Evolutionary conservation across 257 asterid species (phyloP), one percentile per base, ranked within the genome.

Genomic region (Scutellaria barbata): DNA sequence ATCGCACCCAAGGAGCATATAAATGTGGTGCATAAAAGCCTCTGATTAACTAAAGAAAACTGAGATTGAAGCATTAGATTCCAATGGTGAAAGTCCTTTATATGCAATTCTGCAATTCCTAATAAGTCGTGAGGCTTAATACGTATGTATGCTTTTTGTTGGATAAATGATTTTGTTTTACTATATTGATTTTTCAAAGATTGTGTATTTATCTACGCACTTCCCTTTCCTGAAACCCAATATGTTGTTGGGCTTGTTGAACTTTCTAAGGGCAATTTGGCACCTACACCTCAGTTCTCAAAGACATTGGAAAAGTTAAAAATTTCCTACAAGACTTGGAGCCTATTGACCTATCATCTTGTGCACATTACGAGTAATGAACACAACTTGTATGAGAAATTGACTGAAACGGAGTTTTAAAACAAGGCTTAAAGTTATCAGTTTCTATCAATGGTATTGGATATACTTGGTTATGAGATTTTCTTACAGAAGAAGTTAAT

Each of bases 261-360:
- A 79, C 79, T 84, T 95, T 85, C 80, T 91, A 80, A 89, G 87
- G 85, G 87, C 92, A 63, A 80, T 95, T 84, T 84, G 69, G 97
- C 3, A 30, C 35, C 35, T 30, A 4, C 95, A 30, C 93, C 90
- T 69, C 96, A 89, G 78, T 95, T 88, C 72, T 71, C 83, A 65
- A 81, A 84, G 79, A 79, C 81, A 18, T 79, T 95, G 90, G 89
- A 81, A 79, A 80, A 70, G 83, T 75, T 95, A 52, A 88, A 81
- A 88, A 68, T 57, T 57, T 79, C 90, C 4, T 88, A 83, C 53
- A 72, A 74, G 48, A 92, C 89, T 81, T 95, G 98, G 99, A 81
- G 73, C 71, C 89, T 78, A 41, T 75, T 89, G 82, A 82, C 92
- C 68, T 73, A 70, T 73, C 76, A 86, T 71, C 83, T 83, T 40